phyloP scores from a whole-genome alignment of 805 yeast species.

The Pichia pseudocactophila region DNA sequence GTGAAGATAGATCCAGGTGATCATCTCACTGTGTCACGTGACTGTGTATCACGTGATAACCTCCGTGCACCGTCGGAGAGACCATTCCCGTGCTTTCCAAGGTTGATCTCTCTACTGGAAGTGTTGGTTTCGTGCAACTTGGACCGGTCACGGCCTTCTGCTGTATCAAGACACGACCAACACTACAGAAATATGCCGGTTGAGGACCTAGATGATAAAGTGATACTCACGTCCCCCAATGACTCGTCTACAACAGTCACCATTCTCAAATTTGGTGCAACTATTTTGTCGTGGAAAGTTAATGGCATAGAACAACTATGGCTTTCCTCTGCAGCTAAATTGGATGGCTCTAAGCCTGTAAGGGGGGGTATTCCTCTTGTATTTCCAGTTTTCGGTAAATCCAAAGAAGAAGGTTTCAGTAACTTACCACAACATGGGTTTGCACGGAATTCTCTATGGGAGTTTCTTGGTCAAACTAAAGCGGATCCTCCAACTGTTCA shows the following conservation, averaged over 20 bases:
- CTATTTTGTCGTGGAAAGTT: slow-evolving; percentile 72
- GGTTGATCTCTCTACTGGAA: too few relatives aligned
- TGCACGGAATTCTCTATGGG: slow-evolving; percentile 89
- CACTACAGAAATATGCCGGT: slow-evolving; percentile 43
- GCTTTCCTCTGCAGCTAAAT: slow-evolving; percentile 65
- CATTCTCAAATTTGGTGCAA: slow-evolving; percentile 82
- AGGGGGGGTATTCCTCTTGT: slow-evolving; percentile 97
- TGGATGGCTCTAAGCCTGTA: slow-evolving; percentile 90
- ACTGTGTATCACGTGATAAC: too few relatives aligned
- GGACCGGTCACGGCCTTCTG: too few relatives aligned
- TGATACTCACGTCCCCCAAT: slow-evolving; percentile 47
- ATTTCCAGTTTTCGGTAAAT: slow-evolving; percentile 87
- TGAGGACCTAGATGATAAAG: slow-evolving; percentile 56
- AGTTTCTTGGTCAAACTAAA: slow-evolving; percentile 77
- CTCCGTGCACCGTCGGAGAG: too few relatives aligned
- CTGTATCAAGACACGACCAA: too few relatives aligned
- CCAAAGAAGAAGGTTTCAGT: slow-evolving; percentile 47
- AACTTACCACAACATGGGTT: slow-evolving; percentile 92
- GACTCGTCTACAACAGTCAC: slow-evolving; percentile 48
- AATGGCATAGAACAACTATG: slow-evolving; percentile 75
- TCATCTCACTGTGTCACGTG: too few relatives aligned
- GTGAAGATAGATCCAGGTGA: too few relatives aligned
- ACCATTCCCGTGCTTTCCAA: too few relatives aligned
- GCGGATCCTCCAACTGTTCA: slow-evolving; percentile 71
- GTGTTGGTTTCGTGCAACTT: too few relatives aligned